Base-by-base conservation (phyloP, 2,329 filamentous ascomycete species). In the Colletotrichum caudatum region DNA sequence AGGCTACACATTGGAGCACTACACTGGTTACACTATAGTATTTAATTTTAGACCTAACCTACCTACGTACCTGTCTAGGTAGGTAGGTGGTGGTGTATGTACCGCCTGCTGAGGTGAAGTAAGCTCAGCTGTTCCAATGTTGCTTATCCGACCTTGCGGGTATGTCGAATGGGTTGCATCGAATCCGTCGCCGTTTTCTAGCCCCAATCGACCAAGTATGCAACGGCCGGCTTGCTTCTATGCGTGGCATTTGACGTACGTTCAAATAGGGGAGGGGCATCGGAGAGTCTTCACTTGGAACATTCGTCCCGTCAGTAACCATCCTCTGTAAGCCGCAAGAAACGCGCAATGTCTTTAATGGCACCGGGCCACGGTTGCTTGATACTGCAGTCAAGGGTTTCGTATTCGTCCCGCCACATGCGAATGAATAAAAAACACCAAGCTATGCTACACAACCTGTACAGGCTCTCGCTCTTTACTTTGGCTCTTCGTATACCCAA, bases 151-250 rank as follows among this genome's bases (percentile, higher is more conserved):
- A 46, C 44, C 44, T 9, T 35, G 7, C 61, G 63, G 57, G 35
- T 57, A 61, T 35, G n/a, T 58, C 56, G 37, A 58, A n/a, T 14
- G 29, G 20, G 44, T 4, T 29, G 29, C 3, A 29, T 29, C 29
- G 12, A 26, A 51, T 6, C 59, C 9, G 16, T 54, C 48, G 61
- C 14, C 50, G 23, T 35, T 35, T 48, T n/a, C 35, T 50, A 39
- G 33, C 51, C 33, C 59, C 9, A 35, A 54, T 41, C 48, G 20
- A 8, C 50, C 37, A n/a, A 29, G 50, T 26, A 18, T 35, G n/a
- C 33, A 64, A 56, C 50, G 61, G 37, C 50, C 26, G 50, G 61
- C 61, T 54, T 54, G 37, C 61, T 46, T 51, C 41, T 50, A 35
- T 18, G 23, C 16, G 37, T 54, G 8, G 23, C 14, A 18, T 39